Evolutionary conservation across 495 filamentous ascomycete genomes (phyloP), one percentile per base, ranked within the genome.

Genomic region (Penicillium odoratum): DNA sequence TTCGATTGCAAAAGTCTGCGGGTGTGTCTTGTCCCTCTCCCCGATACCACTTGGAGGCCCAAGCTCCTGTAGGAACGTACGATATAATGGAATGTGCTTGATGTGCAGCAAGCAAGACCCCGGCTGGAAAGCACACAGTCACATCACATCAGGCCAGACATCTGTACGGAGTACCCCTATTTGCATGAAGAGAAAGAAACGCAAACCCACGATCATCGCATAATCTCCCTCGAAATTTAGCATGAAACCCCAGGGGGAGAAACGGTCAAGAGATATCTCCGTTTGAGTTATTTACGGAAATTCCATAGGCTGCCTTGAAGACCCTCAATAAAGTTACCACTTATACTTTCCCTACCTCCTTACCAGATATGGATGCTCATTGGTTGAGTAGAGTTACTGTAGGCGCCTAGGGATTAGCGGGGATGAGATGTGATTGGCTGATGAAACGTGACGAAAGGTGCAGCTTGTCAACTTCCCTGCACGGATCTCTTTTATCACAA

Each of bases 401-500:
- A 67, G 59, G 61, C 66, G 66, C 66, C 61, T 61, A 61, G 61
- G 43, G 58, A 64, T 64, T 54, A 62, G 57, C 55, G 36, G 61
- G 60, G 33, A 59, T 49, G 53, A 38, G 34, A 10, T 43, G 44
- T 69, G 67, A 69, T 69, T 69, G 67, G 67, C 46, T 36, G 56
- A 21, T 5, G 50, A 59, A 50, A 48, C 46, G 67, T 69, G 67
- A 69, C 42, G 62, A 61, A 63, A 62, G 59, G 59, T 69, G 67
- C 67, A 69, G 61, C 49, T 69, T 62, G 57, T 56, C 60, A 63
- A 62, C 59, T 29, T n/a, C 10, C 33, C 59, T 59, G 60, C 60
- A 65, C 63, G 60, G 62, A 66, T 65, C 62, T 62, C 56, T 47
- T 55, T 15, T 30, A 61, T 69, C 66, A 69, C 66, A 69, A 61